Evolutionary conservation across 345 rosid genomes (phyloP).

Genomic region (Geranium brycei): DNA sequence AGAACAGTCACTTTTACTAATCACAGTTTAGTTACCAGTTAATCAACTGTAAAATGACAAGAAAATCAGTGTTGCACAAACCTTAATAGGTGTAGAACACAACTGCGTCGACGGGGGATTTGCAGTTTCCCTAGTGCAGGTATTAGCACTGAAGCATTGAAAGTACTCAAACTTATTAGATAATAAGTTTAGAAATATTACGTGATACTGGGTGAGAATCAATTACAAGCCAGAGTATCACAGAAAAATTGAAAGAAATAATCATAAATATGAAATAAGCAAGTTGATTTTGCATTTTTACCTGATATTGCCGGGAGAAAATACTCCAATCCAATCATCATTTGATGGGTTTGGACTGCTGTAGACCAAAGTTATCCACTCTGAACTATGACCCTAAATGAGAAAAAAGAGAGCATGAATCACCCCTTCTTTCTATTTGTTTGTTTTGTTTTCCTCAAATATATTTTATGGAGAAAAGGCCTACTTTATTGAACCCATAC

Average conservation of each 20-base stretch:
- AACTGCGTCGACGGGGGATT: neutral
- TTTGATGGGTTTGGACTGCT: constrained; percentile 3
- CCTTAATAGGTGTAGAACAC: neutral
- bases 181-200: neutral
- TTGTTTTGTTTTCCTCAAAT: too few species aligned
- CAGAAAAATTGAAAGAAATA: neutral
- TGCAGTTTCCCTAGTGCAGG: neutral
- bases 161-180: too few species aligned
- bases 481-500: too few species aligned
- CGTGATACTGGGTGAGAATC: too few species aligned
- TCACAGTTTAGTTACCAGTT: neutral
- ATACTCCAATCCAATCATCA: constrained; percentile 19
- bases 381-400: neutral
- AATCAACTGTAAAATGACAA: too few species aligned
- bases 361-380: neutral
- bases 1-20: constrained; percentile 1
- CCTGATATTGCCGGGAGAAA: constrained; percentile 20
- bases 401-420: neutral
- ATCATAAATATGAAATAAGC: too few species aligned
- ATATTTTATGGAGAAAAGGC: too few species aligned
- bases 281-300: neutral
- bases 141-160: neutral
- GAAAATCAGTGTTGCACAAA: neutral
- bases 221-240: neutral
- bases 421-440: too few species aligned